Evolutionary conservation across 176 grass and related monocot genomes (phyloP).

Genomic region (Triticum urartu): DNA sequence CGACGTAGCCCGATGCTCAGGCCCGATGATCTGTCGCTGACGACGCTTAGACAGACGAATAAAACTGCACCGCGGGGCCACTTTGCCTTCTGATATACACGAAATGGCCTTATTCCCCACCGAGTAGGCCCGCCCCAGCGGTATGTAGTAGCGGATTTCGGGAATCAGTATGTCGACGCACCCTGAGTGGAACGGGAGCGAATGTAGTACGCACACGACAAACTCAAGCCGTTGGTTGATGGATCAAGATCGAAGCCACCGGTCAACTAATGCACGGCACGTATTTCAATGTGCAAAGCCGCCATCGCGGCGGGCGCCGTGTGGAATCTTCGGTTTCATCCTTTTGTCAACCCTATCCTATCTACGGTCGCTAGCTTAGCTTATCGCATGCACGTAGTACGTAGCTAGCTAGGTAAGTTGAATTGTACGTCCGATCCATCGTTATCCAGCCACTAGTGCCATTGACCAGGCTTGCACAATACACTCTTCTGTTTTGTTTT

Average conservation of each 20-base stretch:
- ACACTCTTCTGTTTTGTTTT: background rate
- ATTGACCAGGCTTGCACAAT: background rate
- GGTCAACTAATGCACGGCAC: background rate
- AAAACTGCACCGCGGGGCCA: background rate
- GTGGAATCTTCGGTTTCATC: constrained; percentile 3
- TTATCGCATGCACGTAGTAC: constrained; percentile 1
- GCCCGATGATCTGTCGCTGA: background rate
- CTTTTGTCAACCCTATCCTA: background rate
- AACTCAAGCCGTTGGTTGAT: background rate
- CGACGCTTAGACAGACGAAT: background rate
- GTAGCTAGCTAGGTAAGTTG: background rate
- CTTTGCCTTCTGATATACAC: background rate
- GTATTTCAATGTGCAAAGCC: background rate
- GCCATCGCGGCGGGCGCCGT: background rate
- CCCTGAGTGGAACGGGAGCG: too few species aligned
- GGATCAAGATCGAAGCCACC: background rate
- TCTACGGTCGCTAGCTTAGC: background rate
- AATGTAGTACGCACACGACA: background rate
- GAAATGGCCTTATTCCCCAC: background rate
- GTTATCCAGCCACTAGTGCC: background rate
- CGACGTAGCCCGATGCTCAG: background rate
- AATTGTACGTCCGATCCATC: background rate
- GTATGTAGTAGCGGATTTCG: too few species aligned
- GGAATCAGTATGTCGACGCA: too few species aligned
- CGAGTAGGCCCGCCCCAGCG: background rate